A percentile compares a stretch with the other conserved stretches of the same genome.
Conservation (phyloP, 2,329 filamentous ascomycete species). For the Colletotrichum spinosum region DNA sequence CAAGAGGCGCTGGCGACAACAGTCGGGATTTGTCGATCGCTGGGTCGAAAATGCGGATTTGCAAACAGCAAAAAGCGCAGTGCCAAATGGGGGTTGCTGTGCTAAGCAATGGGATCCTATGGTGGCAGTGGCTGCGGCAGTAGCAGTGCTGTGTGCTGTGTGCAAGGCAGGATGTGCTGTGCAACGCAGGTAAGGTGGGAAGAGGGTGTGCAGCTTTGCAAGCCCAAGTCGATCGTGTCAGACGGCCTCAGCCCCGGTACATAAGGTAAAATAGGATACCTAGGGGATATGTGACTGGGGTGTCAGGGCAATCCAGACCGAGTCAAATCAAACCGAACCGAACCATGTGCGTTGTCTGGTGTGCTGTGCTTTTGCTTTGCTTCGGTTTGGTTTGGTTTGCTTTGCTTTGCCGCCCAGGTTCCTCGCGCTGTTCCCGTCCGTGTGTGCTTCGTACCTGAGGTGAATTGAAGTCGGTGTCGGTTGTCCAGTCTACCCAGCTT, state of each 20-base stretch:
- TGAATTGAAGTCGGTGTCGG: constrained; percentile 32
- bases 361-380: too few relatives aligned
- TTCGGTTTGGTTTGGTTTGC: too few relatives aligned
- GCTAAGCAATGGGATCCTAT: constrained; percentile 1
- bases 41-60: constrained; percentile 25
- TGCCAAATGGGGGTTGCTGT: constrained; percentile 2
- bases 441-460: neutral
- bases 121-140: too few relatives aligned
- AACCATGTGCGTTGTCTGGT: too few relatives aligned
- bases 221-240: constrained; percentile 35
- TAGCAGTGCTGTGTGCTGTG: neutral
- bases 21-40: constrained; percentile 29
- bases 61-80: neutral
- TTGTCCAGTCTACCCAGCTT: constrained; percentile 24
- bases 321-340: too few relatives aligned
- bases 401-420: too few relatives aligned
- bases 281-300: too few relatives aligned
- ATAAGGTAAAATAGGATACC: too few relatives aligned
- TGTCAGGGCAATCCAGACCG: too few relatives aligned
- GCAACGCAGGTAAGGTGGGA: constrained; percentile 7
- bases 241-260: constrained; percentile 31
- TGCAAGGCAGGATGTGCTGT: constrained; percentile 28
- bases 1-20: constrained; percentile 24
- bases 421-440: neutral
- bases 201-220: constrained; percentile 34